These are phyloP conservation scores for Naegleria lovaniensis DNA, from an alignment of 208 protist species.

Conservation along the genomic window DNA sequence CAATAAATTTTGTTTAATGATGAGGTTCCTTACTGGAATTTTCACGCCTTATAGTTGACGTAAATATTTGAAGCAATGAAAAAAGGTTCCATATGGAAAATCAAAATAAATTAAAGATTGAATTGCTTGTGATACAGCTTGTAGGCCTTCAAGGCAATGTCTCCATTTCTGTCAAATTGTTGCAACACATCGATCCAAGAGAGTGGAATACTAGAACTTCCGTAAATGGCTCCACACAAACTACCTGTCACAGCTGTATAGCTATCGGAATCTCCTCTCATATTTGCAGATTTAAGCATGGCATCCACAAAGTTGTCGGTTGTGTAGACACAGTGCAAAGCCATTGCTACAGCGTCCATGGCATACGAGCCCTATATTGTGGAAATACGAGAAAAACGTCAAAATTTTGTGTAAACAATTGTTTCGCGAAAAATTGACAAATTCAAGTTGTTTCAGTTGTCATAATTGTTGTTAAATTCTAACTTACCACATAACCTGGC, in stretches of 20 bases:
- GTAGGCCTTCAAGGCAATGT: slow-evolving; percentile 31
- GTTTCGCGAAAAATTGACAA: too few relatives aligned
- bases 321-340: slow-evolving; percentile 40
- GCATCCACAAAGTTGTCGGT: slow-evolving; percentile 33
- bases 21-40: too few relatives aligned
- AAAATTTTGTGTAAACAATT: too few relatives aligned
- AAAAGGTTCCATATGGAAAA: too few relatives aligned
- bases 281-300: slow-evolving; percentile 26
- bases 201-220: background rate
- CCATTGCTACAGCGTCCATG: slow-evolving; percentile 45
- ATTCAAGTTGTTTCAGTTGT: background rate
- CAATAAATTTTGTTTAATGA: too few relatives aligned
- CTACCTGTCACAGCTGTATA: slow-evolving; percentile 34
- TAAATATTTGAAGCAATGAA: too few relatives aligned
- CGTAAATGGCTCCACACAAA: slow-evolving; percentile 35
- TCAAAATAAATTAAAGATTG: background rate
- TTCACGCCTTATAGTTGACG: too few relatives aligned
- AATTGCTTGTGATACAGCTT: slow-evolving; percentile 30
- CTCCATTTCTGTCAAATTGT: slow-evolving; percentile 25
- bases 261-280: slow-evolving; percentile 43
- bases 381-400: too few relatives aligned
- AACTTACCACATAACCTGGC: slow-evolving; percentile 25
- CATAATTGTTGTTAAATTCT: background rate
- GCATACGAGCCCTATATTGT: slow-evolving; percentile 33
- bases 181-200: background rate